Base-by-base conservation (phyloP, 192 early-diverging fungal genomes). In the Dissophora ornata region DNA sequence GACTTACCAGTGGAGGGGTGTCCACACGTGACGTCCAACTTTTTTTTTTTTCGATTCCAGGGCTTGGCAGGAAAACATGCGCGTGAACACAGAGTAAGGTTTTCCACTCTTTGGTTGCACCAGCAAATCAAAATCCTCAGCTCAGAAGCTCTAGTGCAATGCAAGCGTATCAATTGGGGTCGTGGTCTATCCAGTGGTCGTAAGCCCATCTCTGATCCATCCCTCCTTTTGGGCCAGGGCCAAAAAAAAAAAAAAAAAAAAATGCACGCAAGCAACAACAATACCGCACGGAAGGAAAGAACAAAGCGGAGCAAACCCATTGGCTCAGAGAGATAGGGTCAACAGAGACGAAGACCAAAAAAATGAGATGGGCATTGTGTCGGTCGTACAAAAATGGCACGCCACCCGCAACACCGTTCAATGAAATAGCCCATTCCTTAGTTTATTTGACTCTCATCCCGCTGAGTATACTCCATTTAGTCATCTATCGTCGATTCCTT, bases 231-330 rank as follows among this genome's bases (percentile, higher is more conserved):
- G n/a, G n/a, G n/a, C n/a, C n/a, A n/a, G 36, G 7, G 5, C 5
- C 36, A 38, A 38, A 9, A 38, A 9, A 12, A 38, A 12, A 9
- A 9, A 12, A 30, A 2, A n/a, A n/a, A n/a, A n/a, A n/a, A n/a
- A n/a, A n/a, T n/a, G n/a, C n/a, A n/a, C n/a, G n/a, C n/a, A n/a
- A 54, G 52, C 2, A n/a, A 22, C 26, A 55, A 55, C 34, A 55
- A 28, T 52, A 16, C 50, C 50, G 53, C 53, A 55, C 32, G 21
- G 34, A 55, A 55, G 34, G n/a, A 18, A 25, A 24, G 18, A 38
- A 12, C 36, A 38, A 38, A n/a, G 53, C 53, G 53, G 53, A 55
- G 53, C 53, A 55, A 55, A 55, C n/a, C n/a, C n/a, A n/a, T n/a
- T n/a, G n/a, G n/a, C n/a, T n/a, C n/a, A n/a, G n/a, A n/a, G n/a